Base-by-base conservation (phyloP, 495 filamentous ascomycete genomes). In the Penicillium canariense region DNA sequence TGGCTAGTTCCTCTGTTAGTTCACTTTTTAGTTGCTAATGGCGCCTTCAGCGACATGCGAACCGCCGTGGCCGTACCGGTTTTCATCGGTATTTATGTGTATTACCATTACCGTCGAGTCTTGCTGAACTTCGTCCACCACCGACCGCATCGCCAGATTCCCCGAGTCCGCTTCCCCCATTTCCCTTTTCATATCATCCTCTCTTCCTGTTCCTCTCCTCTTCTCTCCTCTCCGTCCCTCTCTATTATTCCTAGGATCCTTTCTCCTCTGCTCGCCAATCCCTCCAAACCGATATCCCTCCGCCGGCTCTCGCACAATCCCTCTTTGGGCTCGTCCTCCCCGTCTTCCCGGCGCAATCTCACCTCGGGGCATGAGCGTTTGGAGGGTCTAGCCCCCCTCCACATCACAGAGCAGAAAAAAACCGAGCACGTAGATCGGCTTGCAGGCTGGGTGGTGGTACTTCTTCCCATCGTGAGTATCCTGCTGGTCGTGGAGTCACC, bases 361-460 rank as follows among this genome's bases (percentile, higher is more conserved):
- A 61, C 39, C 35, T 59, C 61, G 56, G 58, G 60, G 62, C 59
- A 63, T 65, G 59, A 65, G 59, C 63, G 59, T 57, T 48, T 56
- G 63, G 63, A 69, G 66, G 66, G 66, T 69, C 63, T 69, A 65
- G 61, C 61, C 66, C 63, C 63, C 53, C 31, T 20, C 62, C 62
- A 17, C 2, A 36, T 27, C 27, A 48, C 20, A 17, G 9, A 17
- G 23, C 18, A 23, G 31, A n/a, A 52, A 46, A 38, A 23, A 27
- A 36, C 11, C 20, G 32, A 3, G 32, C 43, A 55, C 44, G 22
- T 34, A 30, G n/a, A 15, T 54, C 35, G 32, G 39, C 11, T 5
- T 15, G 26, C 14, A 42, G 46, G 27, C 54, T 48, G 35, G 48
- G 44, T 52, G 47, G 40, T 52, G 48, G 54, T 48, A 32, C 46